These are phyloP conservation scores for Epichloe brachyelytri DNA, from an alignment of 2,329 filamentous ascomycete species.

Conservation along the genomic window DNA sequence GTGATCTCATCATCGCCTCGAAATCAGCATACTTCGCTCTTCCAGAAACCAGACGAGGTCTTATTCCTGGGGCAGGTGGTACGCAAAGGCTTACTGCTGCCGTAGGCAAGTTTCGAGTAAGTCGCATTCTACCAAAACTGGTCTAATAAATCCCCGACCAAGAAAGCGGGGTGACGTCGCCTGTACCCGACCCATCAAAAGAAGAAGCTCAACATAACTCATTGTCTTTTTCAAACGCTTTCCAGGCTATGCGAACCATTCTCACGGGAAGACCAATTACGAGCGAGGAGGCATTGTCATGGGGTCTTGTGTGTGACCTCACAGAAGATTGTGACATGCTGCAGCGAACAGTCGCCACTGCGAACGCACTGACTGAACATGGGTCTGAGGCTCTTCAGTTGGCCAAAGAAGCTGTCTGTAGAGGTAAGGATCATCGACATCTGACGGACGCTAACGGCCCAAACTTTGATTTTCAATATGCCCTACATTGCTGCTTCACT, in stretches of 20 bases:
- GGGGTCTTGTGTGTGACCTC: slow-evolving; percentile 15
- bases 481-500: background rate
- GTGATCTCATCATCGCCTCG: slow-evolving; percentile 26
- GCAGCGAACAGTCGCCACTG: slow-evolving; percentile 12
- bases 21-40: slow-evolving; percentile 23
- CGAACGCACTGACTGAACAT: slow-evolving; percentile 12
- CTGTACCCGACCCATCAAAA: background rate
- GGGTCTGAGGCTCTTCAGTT: slow-evolving; percentile 15
- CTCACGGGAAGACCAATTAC: slow-evolving; percentile 16
- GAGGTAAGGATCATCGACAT: slow-evolving; percentile 10
- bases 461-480: no score
- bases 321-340: slow-evolving; percentile 15
- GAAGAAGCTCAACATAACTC: background rate
- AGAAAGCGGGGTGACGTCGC: background rate
- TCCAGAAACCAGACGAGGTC: slow-evolving; percentile 26
- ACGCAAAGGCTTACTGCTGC: slow-evolving; percentile 27
- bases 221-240: background rate
- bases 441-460: background rate
- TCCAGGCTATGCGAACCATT: slow-evolving; percentile 18
- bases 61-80: slow-evolving; percentile 27
- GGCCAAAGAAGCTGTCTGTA: slow-evolving; percentile 18
- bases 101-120: slow-evolving; percentile 28
- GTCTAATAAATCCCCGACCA: background rate
- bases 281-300: slow-evolving; percentile 13
- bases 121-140: slow-evolving; percentile 3